Evolutionary conservation across 257 asterid genomes (phyloP), one percentile per base, ranked within the genome.

Genomic region (Knoxia roxburghii): DNA sequence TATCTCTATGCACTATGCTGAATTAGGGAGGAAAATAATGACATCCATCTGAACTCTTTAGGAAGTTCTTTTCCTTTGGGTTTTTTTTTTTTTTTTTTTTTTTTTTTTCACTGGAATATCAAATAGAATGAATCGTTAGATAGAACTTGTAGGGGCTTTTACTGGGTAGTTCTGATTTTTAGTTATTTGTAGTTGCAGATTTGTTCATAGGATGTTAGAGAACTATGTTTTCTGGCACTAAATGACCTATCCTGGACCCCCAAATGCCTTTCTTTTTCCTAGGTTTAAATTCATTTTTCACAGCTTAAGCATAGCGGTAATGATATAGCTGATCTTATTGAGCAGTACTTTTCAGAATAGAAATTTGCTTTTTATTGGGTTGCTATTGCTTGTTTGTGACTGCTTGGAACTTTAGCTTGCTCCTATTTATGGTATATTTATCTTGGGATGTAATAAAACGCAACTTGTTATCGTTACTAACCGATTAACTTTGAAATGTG

Each of bases 401-500:
- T 18, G 56, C 6, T 20, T 20, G 17, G 26, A 52, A 10, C 4
- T 67, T 40, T 26, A 23, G 61, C 24, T 52, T 33, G 11, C 12
- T 20, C 30, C 26, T 67, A 37, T 15, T 54, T 15, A 11, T 18
- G 21, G 40, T 4, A 66, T 20, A 2, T 20, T 26, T 6, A 15
- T 43, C 23, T 1, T 43, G 40, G 40, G 55, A 62, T 63, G 55
- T 4, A 0, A 14, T 65, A 32, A n/a, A n/a, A 51, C 26, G 33
- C 21, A 14, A 21, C 12, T 0, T 37, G 30, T 66, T 66, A 37
- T 66, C 37, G 6, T 33, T 1, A 10, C 6, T 24, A 30, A n/a
- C 51, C 29, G 26, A 63, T 39, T 45, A 37, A 45, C 29, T 64
- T 32, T 64, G 24, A 59, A 15, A n/a, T 60, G 10, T 51, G 77